phyloP scores from a whole-genome alignment of 768 basidiomycete genomes.

The Butyriboletus loyo region DNA sequence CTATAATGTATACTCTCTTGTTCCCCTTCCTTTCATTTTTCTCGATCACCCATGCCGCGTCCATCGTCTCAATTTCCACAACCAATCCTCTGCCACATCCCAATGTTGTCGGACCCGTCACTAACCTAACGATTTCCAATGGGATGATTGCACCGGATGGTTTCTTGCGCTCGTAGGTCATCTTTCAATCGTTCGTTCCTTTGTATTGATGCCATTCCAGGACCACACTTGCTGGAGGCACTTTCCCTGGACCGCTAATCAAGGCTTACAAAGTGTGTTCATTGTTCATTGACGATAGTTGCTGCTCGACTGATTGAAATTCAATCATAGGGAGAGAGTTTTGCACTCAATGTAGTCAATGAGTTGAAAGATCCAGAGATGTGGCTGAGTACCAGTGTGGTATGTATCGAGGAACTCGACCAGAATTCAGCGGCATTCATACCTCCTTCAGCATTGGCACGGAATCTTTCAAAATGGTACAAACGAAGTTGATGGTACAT shows the following conservation, averaged over 20 bases:
- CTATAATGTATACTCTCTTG: slow-evolving; percentile 11
- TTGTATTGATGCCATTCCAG: slow-evolving; percentile 4
- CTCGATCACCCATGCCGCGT: slow-evolving; percentile 12
- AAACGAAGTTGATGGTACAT: slow-evolving; percentile 45
- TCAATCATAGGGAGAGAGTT: slow-evolving; percentile 36
- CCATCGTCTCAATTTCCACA: slow-evolving; percentile 15
- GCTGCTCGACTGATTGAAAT: neutral
- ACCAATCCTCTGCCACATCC: neutral
- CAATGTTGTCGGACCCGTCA: slow-evolving; percentile 11
- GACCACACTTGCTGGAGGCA: slow-evolving; percentile 38
- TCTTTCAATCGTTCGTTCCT: neutral
- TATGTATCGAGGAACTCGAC: slow-evolving; percentile 2
- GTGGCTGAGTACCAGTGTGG: slow-evolving; percentile 49
- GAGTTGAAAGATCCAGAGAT: slow-evolving; percentile 44
- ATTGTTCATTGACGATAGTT: neutral
- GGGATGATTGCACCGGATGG: slow-evolving; percentile 47
- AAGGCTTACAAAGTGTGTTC: slow-evolving; percentile 30
- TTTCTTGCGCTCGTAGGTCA: slow-evolving; percentile 41
- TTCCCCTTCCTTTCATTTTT: slow-evolving; percentile 4
- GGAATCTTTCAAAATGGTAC: slow-evolving; percentile 45
- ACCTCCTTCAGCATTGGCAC: slow-evolving; percentile 49
- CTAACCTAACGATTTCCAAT: slow-evolving; percentile 40
- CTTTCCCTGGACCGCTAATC: slow-evolving; percentile 48
- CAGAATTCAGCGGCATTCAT: neutral
- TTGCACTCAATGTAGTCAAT: slow-evolving; percentile 46